phyloP scores from a whole-genome alignment of 805 yeast genomes.

The Kodamaea jinghongensis region DNA sequence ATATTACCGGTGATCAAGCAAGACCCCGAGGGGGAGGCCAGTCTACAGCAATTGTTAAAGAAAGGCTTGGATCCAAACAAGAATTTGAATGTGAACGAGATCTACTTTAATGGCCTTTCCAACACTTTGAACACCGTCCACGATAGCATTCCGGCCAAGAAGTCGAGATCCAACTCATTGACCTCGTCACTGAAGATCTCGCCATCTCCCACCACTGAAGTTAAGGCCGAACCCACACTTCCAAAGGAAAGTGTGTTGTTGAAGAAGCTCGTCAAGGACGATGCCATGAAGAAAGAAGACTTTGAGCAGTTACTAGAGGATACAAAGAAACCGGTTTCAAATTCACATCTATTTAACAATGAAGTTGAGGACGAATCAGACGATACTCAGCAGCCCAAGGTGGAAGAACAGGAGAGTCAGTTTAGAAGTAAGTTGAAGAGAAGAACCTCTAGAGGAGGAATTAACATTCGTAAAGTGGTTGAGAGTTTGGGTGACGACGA shows the following conservation, averaged over 20 bases:
- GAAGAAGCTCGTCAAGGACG: constrained; percentile 35
- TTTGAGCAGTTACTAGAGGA: constrained; percentile 32
- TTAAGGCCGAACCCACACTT: not conserved
- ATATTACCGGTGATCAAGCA: constrained; percentile 54
- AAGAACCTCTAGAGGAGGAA: constrained; percentile 29
- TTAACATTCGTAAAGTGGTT: constrained; percentile 15
- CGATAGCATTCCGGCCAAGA: constrained; percentile 9
- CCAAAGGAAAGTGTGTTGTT: constrained; percentile 27
- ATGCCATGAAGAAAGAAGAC: constrained; percentile 31
- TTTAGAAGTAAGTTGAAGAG: constrained; percentile 17
- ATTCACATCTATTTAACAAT: constrained; percentile 39
- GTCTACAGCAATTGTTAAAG: constrained; percentile 33
- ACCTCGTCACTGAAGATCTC: constrained; percentile 7
- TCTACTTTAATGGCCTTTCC: constrained; percentile 33
- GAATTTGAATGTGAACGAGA: constrained; percentile 38
- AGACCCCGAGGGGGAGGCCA: constrained; percentile 47
- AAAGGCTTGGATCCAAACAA: constrained; percentile 42
- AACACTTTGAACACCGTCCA: constrained; percentile 27
- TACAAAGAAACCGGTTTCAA: constrained; percentile 27
- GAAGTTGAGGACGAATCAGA: constrained; percentile 29
- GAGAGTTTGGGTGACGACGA: constrained; percentile 8
- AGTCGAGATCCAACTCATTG: constrained; percentile 2
- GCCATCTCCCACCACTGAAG: constrained; percentile 6
- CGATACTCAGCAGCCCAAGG: constrained; percentile 10
- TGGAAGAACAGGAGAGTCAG: constrained; percentile 9